Evolutionary conservation across 495 filamentous ascomycete genomes (phyloP), one percentile per base, ranked within the genome.

Genomic region (Chaetomium cochliodes): DNA sequence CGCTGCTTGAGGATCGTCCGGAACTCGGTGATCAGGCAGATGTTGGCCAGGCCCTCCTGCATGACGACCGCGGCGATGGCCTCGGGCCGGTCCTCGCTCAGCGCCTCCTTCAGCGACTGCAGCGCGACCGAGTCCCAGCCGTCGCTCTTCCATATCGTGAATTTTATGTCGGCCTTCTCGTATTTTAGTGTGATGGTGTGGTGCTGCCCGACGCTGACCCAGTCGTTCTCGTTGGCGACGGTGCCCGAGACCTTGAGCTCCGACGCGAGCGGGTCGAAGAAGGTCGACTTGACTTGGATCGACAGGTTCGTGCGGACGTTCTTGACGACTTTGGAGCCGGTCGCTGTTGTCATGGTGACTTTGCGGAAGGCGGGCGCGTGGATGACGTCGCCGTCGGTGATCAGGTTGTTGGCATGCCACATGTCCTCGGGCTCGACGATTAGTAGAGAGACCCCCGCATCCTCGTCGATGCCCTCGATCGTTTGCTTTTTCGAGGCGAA

Each of bases 391-490:
- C 79, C 82, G 26, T 87, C 85, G 15, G 87, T 85, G 74, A 98
- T 93, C 44, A 98, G 84, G 78, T 98, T 98, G 82, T 97, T 93
- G 74, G 90, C 89, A 72, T 97, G 93, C 94, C 94, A 98, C 92
- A 98, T 97, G 75, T 98, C 94, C 79, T 98, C 94, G 37, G 92
- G 91, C 70, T 97, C 94, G 72, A 92, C 87, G 3, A 94, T 93
- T 55, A 91, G 84, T 55, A 98, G 81, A 30, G 89, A 91, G 67
- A 96, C 86, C 61, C 79, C 86, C 13, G 90, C 91, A 5, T 89
- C 88, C 22, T 61, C 65, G 81, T 90, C 91, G 79, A 91, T 80
- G 39, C 85, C 85, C 67, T 90, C 86, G 63, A 96, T 87, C 59
- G 76, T 69, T 61, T 88, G 76, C 33, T 74, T 76, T 60, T 69